Conservation (phyloP, 108 stramenopile genomes). For the Skeletonema potamos region DNA sequence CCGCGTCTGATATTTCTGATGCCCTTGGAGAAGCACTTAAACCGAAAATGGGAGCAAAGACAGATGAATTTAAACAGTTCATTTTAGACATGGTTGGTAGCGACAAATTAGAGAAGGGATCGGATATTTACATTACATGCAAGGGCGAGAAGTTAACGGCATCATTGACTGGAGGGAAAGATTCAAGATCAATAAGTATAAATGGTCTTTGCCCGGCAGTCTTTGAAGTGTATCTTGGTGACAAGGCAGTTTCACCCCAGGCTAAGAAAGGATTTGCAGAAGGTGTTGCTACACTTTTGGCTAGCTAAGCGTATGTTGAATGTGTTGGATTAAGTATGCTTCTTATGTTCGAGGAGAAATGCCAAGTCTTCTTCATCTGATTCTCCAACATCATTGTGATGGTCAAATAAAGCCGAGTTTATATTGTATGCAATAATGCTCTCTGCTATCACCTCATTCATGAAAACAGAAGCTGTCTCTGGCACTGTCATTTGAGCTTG, state of each 20-base stretch:
- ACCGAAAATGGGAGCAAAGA: constrained; percentile 9
- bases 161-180: constrained; percentile 8
- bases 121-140: constrained; percentile 31
- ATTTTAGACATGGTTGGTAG: constrained; percentile 19
- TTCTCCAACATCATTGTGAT: constrained; percentile 13
- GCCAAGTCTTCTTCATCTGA: constrained; percentile 24
- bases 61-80: constrained; percentile 15
- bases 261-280: constrained; percentile 32
- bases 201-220: constrained; percentile 28
- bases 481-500: constrained; percentile 5
- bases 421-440: constrained; percentile 7
- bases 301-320: not conserved
- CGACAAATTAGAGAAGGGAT: constrained; percentile 9
- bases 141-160: constrained; percentile 28
- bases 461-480: constrained; percentile 11
- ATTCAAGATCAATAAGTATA: constrained; percentile 11
- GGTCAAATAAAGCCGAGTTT: not conserved
- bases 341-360: no score
- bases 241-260: constrained; percentile 27
- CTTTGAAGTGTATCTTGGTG: constrained; percentile 25
- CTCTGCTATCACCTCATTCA: constrained; percentile 14
- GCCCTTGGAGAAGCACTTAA: constrained; percentile 30
- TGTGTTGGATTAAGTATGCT: not conserved
- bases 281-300: constrained; percentile 9
- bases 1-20: constrained; percentile 25